These are phyloP conservation scores for Xerocomellus intermedius DNA, from an alignment of 768 basidiomycete species.

Conservation along the genomic window DNA sequence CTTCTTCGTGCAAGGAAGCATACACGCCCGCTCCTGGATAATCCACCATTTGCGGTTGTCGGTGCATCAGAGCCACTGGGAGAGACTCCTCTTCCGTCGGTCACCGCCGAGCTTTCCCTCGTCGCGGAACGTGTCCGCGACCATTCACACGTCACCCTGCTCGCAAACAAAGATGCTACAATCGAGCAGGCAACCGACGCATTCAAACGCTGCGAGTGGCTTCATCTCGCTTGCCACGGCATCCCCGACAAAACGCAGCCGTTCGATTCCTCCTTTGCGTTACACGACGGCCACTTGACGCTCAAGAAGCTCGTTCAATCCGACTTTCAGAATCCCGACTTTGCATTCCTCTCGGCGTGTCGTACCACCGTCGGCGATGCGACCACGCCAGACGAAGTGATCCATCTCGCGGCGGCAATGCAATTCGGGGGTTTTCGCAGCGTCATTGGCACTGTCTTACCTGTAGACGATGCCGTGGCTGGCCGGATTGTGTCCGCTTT, in stretches of 20 bases:
- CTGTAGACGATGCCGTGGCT: conserved; percentile 13
- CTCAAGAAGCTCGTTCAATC: conserved; percentile 1
- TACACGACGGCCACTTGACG: conserved; percentile 6
- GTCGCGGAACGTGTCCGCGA: not conserved
- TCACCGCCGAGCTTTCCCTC: conserved; percentile 5
- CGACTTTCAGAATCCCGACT: not conserved
- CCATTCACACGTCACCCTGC: not conserved
- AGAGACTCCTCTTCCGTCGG: not conserved
- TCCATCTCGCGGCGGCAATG: conserved; percentile 12
- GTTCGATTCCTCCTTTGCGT: conserved; percentile 13
- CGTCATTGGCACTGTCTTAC: conserved; percentile 28
- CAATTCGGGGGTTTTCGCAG: conserved; percentile 22
- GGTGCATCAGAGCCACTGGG: conserved; percentile 1
- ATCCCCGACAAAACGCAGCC: conserved; percentile 3
- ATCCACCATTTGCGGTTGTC: not conserved
- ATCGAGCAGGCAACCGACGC: not conserved
- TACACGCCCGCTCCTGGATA: not conserved
- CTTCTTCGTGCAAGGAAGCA: conserved; percentile 9
- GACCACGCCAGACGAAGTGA: conserved; percentile 19
- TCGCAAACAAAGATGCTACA: conserved; percentile 7
- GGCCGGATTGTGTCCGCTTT: conserved; percentile 1
- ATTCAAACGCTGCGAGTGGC: conserved; percentile 14
- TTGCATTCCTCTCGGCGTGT: conserved; percentile 27
- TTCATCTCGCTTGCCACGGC: conserved; percentile 30
- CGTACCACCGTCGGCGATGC: conserved; percentile 22